A percentile compares a stretch with the other conserved stretches of the same genome.
phyloP scores from a whole-genome alignment of 345 rosid species.

The Eucalyptus lansdowneana region DNA sequence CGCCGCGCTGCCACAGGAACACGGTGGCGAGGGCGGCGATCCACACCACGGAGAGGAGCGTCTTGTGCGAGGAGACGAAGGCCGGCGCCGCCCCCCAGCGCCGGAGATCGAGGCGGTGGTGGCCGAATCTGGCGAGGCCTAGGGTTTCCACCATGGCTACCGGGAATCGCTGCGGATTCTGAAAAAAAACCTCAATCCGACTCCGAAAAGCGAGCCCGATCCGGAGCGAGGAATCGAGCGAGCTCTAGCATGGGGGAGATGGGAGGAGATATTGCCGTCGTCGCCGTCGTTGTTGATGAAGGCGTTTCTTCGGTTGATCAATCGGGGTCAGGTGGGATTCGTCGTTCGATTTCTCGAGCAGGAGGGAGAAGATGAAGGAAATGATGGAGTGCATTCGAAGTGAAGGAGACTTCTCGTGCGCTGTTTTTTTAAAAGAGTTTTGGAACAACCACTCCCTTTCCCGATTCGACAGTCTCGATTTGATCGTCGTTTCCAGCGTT shows the following conservation, averaged over 20 bases:
- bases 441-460: background rate
- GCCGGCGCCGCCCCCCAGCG: constrained; percentile 32
- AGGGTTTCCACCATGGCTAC: constrained; percentile 41
- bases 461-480: background rate
- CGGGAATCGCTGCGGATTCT: too few species aligned
- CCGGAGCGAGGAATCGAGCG: background rate
- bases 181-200: background rate
- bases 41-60: constrained; percentile 73
- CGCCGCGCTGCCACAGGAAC: constrained; percentile 66
- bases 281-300: background rate
- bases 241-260: background rate
- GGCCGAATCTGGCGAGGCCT: constrained; percentile 34
- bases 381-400: background rate
- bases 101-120: constrained; percentile 37
- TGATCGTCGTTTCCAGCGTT: background rate
- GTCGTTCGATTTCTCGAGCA: background rate
- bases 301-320: background rate
- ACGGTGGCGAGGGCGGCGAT: constrained; percentile 69
- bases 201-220: background rate
- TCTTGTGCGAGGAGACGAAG: constrained; percentile 54
- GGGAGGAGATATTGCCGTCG: background rate
- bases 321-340: background rate
- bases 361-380: background rate
- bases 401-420: background rate
- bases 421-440: background rate